A percentile compares a stretch with the other conserved stretches of the same genome.
phyloP scores from a whole-genome alignment of 2,329 filamentous ascomycete genomes.

The Ascomycota sp. region DNA sequence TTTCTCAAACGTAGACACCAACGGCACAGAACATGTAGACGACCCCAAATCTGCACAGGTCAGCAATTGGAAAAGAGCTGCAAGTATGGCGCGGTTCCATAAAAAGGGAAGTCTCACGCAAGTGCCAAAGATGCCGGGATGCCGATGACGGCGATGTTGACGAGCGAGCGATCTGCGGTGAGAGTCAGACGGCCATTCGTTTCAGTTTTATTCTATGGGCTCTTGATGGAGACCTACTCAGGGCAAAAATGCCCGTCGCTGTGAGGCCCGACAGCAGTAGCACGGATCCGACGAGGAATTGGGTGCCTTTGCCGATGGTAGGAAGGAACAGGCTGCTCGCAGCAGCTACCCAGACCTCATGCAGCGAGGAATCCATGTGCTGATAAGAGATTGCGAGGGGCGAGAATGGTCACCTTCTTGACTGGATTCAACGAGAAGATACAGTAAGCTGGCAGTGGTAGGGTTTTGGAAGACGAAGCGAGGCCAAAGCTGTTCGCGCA shows the following conservation, averaged over 20 bases:
- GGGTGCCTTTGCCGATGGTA: constrained; percentile 57
- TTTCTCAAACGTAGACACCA: constrained; percentile 84
- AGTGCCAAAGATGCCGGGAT: constrained; percentile 74
- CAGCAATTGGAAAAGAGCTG: constrained; percentile 7
- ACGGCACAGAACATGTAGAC: constrained; percentile 99
- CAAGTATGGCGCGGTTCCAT: constrained; percentile 2
- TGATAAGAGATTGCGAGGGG: too few species aligned
- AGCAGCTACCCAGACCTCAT: constrained; percentile 86
- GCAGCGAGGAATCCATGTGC: constrained; percentile 62
- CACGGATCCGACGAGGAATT: constrained; percentile 63
- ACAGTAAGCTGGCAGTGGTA: too few species aligned
- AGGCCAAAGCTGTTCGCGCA: too few species aligned
- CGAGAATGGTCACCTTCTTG: too few species aligned
- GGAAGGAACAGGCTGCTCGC: constrained; percentile 71
- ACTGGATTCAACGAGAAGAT: background rate
- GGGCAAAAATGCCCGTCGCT: constrained; percentile 59
- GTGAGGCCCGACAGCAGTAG: constrained; percentile 54
- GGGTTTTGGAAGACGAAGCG: too few species aligned
- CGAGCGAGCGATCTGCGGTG: constrained; percentile 57
- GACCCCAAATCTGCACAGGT: constrained; percentile 54
- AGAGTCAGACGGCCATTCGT: too few species aligned
- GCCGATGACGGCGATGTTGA: constrained; percentile 58
- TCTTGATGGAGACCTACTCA: constrained; percentile 40
- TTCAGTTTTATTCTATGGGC: background rate
- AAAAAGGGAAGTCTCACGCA: constrained; percentile 38